Base-by-base conservation (phyloP, 1,139 yeast genomes). In the Lizanozyma gosingica region DNA sequence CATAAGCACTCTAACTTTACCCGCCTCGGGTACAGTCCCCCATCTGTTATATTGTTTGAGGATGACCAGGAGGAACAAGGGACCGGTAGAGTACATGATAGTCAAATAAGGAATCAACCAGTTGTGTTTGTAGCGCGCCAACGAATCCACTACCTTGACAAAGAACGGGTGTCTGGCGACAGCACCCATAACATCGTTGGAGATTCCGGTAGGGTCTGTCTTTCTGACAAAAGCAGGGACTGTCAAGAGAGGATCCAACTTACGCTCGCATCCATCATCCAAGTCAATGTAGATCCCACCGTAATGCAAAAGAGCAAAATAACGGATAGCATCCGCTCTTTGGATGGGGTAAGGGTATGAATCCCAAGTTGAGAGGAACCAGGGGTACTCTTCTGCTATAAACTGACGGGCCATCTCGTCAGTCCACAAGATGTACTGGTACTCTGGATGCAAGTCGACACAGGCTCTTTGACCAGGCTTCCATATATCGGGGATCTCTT, bases 61-160 rank as follows among this genome's bases (percentile, higher is more conserved):
- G 50, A 88, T 72, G 37, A 86, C 90, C 14, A 94, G 82, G 37
- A 88, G 68, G 56, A 86, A 87, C 45, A 88, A 64, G 1, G 97
- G 97, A 3, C 97, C 97, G 1, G 97, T 90, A 14, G 94, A 80
- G 55, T 78, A 84, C 96, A 88, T 88, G 58, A 88, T 87, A 34
- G 97, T 88, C 45, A 88, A 68, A 62, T 88, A 88, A 14, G 97
- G 95, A 18, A 86, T 78, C 37, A 80, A 60, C 86, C 92, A 85
- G 57, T 83, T 81, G 35, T 47, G 40, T 52, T 83, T 73, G 60
- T 83, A 87, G 40, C 61, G 68, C 47, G 78, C 62, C 46, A 88
- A 68, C 41, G 73, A 75, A 47, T 80, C 80, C 48, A 87, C 73
- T 15, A 74, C 84, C 56, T 82, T 82, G 40, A 71, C 58, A 65